A percentile compares a stretch with the other conserved stretches of the same genome.
Conservation (phyloP, 306 rosid species). For the Acacia crassicarpa region DNA sequence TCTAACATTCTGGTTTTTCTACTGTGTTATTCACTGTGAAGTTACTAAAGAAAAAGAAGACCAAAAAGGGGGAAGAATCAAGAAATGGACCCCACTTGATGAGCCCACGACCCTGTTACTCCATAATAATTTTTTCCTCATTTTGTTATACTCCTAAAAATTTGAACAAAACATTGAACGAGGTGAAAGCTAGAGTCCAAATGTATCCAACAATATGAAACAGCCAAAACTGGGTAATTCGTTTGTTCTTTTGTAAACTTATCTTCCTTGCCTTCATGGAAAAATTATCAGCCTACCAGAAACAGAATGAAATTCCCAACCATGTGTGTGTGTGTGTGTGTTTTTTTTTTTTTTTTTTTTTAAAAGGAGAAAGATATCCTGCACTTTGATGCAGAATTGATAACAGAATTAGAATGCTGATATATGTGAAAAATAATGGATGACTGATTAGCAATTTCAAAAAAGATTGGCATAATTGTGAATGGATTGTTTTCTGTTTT, state of each 20-base stretch:
- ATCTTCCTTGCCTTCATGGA: neutral
- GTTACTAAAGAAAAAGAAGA: neutral
- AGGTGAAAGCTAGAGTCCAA: neutral
- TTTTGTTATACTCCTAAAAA: neutral
- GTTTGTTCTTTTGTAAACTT: neutral
- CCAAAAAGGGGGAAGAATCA: neutral
- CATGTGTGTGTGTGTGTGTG: too few relatives aligned
- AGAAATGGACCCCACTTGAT: neutral
- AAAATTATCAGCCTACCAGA: neutral
- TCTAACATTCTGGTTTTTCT: neutral
- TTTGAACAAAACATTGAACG: neutral
- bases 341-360: too few relatives aligned
- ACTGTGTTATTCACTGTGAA: neutral
- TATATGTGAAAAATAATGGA: neutral
- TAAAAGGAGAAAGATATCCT: neutral
- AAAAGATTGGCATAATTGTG: neutral
- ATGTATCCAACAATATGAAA: neutral
- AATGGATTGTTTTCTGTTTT: constrained; percentile 9
- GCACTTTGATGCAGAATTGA: neutral
- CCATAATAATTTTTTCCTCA: neutral
- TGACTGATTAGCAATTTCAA: neutral
- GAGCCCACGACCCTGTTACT: neutral
- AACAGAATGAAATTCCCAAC: neutral
- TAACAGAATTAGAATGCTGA: neutral
- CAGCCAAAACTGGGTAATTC: neutral